Conservation (phyloP, 139 green algal species). For the Ulvella scutata region DNA sequence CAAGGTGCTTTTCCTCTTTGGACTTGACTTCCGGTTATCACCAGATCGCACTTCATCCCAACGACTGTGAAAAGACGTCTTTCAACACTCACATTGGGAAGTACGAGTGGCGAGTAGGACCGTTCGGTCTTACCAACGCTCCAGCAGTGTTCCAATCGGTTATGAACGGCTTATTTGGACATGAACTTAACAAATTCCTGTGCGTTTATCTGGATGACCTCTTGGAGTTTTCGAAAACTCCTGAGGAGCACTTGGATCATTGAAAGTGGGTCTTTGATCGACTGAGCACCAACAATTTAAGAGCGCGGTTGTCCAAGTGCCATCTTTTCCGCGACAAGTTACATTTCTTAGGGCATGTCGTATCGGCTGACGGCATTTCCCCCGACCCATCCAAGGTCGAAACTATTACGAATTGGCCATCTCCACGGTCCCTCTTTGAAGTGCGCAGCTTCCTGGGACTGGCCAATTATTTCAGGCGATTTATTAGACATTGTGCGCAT, state of each 20-base stretch:
- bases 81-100: conserved; percentile 21
- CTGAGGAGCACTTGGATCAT: conserved; percentile 22
- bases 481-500: conserved; percentile 16
- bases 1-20: conserved; percentile 18
- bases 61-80: conserved; percentile 6
- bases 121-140: conserved; percentile 20
- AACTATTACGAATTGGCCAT: neutral
- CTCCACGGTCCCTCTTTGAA: neutral
- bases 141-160: conserved; percentile 15
- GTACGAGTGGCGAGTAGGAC: conserved; percentile 18
- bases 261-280: conserved; percentile 13
- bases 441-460: conserved; percentile 17
- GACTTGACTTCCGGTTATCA: conserved; percentile 23
- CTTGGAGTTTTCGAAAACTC: conserved; percentile 18
- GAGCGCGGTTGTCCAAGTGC: neutral
- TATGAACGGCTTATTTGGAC: conserved; percentile 26
- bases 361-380: neutral
- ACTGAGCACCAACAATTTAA: conserved; percentile 16
- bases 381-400: neutral
- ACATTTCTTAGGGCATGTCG: neutral
- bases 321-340: neutral
- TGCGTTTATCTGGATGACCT: conserved; percentile 39
- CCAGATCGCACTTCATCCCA: conserved; percentile 11
- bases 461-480: conserved; percentile 26
- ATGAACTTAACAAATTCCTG: conserved; percentile 22